Conservation (phyloP, 2,329 filamentous ascomycete species). For the Clarireedia paspali region DNA sequence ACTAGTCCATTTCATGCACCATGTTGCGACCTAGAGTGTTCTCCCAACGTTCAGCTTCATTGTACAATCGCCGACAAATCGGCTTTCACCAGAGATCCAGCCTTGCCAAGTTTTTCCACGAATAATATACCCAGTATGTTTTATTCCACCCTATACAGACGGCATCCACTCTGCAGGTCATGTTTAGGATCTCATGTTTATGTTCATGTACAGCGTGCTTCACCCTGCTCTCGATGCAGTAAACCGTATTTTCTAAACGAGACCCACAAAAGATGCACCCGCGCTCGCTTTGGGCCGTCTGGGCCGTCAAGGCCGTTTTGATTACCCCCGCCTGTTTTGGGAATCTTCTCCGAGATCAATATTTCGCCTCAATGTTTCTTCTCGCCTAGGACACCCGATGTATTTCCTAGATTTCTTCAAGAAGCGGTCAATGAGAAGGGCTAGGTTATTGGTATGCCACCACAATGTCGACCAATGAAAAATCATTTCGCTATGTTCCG, state of each 20-base stretch:
- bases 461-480: no score
- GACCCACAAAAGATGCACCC: not conserved
- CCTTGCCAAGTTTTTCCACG: not conserved
- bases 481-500: no score
- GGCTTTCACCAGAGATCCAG: not conserved
- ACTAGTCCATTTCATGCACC: not conserved
- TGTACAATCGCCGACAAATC: not conserved
- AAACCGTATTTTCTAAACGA: not conserved
- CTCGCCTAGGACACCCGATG: no score
- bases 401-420: no score
- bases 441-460: no score
- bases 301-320: not conserved
- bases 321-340: no score
- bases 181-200: not conserved
- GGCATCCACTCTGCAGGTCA: not conserved
- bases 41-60: not conserved
- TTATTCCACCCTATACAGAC: no score
- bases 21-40: not conserved
- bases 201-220: not conserved
- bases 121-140: not conserved
- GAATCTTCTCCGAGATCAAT: not conserved
- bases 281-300: not conserved
- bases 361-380: not conserved
- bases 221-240: not conserved
- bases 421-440: conserved; percentile 18